Base-by-base conservation (phyloP, 108 stramenopile genomes). In the Cyclotella baltica region DNA sequence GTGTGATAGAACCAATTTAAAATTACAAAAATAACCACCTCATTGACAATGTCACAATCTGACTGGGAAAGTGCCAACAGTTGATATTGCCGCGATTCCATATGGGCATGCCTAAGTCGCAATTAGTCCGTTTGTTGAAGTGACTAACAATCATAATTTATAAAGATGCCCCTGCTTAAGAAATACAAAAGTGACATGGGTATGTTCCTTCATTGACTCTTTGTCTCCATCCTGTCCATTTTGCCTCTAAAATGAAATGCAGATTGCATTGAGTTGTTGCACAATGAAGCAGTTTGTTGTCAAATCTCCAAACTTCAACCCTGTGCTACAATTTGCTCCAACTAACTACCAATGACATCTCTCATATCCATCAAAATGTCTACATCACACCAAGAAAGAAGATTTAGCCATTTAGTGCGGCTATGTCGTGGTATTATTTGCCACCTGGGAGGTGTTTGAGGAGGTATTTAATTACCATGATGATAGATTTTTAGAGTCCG, bases 371-470 rank as follows among this genome's bases (percentile, higher is more conserved):
- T 23, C 38, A 71, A 58, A 52, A 30, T 34, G 13, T 55, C 59
- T n/a, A 62, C 59, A 53, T 75, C 80, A 23, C 62, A 62, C 36
- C 75, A 46, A 20, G 76, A 4, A 29, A 50, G 30, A 0, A 68
- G 73, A 28, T 66, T 82, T 34, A 82, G 50, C 81, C 81, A 82
- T 52, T 71, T 82, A 25, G 74, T 46, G 57, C 81, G 70, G 16
- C 58, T 59, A 56, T 75, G 75, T 57, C 52, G n/a, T n/a, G n/a
- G n/a, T n/a, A n/a, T n/a, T n/a, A n/a, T n/a, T n/a, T n/a, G n/a
- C n/a, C n/a, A n/a, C n/a, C n/a, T n/a, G n/a, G n/a, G n/a, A n/a
- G n/a, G n/a, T n/a, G n/a, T n/a, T n/a, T n/a, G n/a, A n/a, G n/a
- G n/a, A n/a, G n/a, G n/a, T n/a, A n/a, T n/a, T n/a, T n/a, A n/a